Evolutionary conservation across 345 rosid species (phyloP).

Genomic region (Citrus inodora): DNA sequence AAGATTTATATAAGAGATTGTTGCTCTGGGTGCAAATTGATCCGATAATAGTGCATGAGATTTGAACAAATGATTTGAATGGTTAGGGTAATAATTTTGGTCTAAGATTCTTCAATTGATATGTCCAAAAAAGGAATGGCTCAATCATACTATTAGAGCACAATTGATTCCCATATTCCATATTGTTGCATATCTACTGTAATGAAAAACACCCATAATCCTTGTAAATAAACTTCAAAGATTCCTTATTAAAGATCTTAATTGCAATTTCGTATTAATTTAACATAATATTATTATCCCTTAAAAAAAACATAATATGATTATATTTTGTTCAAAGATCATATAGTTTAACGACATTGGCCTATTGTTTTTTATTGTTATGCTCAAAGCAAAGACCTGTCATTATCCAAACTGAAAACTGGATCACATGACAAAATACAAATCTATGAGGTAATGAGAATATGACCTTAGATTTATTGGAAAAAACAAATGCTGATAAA

Average conservation of each 20-base stretch:
- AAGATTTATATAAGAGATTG: neutral
- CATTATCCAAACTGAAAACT: constrained; percentile 21
- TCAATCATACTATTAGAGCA: constrained; percentile 25
- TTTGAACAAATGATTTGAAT: constrained; percentile 29
- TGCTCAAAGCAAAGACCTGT: constrained; percentile 2
- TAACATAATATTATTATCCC: neutral
- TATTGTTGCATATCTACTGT: neutral
- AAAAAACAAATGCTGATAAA: constrained; percentile 22
- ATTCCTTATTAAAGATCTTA: neutral
- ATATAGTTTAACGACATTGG: constrained; percentile 4
- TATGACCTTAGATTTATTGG: constrained; percentile 41
- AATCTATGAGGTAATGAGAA: constrained; percentile 36
- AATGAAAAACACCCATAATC: neutral
- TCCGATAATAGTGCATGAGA: constrained; percentile 18
- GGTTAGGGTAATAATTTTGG: constrained; percentile 41
- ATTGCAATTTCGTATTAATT: neutral
- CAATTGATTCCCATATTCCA: constrained; percentile 22
- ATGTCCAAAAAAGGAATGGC: constrained; percentile 33
- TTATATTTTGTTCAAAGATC: constrained; percentile 1
- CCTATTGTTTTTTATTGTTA: constrained; percentile 6
- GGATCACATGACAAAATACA: constrained; percentile 48
- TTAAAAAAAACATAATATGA: neutral
- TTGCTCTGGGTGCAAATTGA: constrained; percentile 5
- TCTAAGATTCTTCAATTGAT: constrained; percentile 47
- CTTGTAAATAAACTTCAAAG: neutral